phyloP scores from a whole-genome alignment of 768 basidiomycete species.

The Leccinum uliginosum region DNA sequence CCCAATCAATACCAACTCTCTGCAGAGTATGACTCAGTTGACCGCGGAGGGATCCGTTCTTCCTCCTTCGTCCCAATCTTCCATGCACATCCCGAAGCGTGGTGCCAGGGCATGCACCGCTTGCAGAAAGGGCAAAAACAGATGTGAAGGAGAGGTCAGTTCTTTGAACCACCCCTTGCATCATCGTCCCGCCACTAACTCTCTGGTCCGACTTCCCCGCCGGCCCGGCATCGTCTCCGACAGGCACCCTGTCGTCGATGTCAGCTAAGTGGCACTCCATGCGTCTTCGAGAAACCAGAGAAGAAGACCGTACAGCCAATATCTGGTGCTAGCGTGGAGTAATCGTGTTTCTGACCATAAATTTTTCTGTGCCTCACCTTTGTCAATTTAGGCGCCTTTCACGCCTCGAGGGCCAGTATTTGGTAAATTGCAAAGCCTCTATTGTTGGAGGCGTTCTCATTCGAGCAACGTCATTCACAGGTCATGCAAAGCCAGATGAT shows the following conservation, averaged over 20 bases:
- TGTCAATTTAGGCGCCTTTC: slow-evolving; percentile 60
- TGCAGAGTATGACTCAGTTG: slow-evolving; percentile 33
- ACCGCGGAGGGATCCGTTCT: slow-evolving; percentile 30
- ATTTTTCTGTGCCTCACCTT: slow-evolving; percentile 15
- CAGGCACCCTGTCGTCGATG: slow-evolving; percentile 90
- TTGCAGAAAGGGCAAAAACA: slow-evolving; percentile 89
- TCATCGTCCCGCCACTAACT: slow-evolving; percentile 44
- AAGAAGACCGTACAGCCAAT: slow-evolving; percentile 67
- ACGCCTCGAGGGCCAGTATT: slow-evolving; percentile 80
- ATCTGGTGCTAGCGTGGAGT: slow-evolving; percentile 72
- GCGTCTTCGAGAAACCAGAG: slow-evolving; percentile 89
- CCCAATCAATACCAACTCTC: slow-evolving; percentile 9
- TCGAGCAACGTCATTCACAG: slow-evolving; percentile 32
- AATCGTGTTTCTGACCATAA: slow-evolving; percentile 25
- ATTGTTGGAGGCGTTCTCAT: neutral
- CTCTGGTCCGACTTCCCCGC: slow-evolving; percentile 66
- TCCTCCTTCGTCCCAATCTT: slow-evolving; percentile 26
- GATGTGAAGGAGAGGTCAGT: slow-evolving; percentile 87
- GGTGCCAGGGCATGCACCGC: slow-evolving; percentile 87
- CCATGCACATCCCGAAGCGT: slow-evolving; percentile 78
- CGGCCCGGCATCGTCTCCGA: slow-evolving; percentile 59
- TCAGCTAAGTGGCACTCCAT: slow-evolving; percentile 73
- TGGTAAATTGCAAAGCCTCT: slow-evolving; percentile 41
- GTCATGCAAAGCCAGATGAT: slow-evolving; percentile 95
- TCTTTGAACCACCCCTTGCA: slow-evolving; percentile 27